Evolutionary conservation across 225 moss, liverwort and hornwort species (phyloP).

Genomic region (Lunularia cruciata): DNA sequence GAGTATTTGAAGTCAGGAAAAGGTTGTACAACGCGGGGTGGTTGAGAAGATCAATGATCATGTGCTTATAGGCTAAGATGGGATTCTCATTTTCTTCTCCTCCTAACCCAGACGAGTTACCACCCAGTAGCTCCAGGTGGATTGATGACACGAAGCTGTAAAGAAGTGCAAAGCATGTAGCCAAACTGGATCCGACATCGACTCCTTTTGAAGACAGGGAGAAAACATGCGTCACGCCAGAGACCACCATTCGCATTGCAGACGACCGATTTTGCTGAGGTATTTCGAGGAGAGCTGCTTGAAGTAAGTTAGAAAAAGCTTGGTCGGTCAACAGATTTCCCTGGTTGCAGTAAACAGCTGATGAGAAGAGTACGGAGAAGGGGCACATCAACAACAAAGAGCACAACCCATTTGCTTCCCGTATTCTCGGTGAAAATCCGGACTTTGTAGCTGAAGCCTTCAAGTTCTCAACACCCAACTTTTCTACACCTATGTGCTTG

Average conservation of each 20-base stretch:
- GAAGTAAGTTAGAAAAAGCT: slow-evolving; percentile 53
- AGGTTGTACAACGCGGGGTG: slow-evolving; percentile 29
- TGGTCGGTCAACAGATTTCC: slow-evolving; percentile 43
- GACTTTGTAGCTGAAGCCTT: slow-evolving; percentile 7
- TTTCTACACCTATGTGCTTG: slow-evolving; percentile 16
- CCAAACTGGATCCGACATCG: slow-evolving; percentile 37
- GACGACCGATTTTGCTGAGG: slow-evolving; percentile 37
- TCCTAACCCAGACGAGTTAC: neutral
- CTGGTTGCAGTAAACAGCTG: slow-evolving; percentile 43
- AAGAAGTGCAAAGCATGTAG: slow-evolving; percentile 44
- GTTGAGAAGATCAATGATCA: slow-evolving; percentile 39
- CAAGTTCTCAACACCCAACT: neutral
- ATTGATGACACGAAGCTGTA: slow-evolving; percentile 23
- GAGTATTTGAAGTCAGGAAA: slow-evolving; percentile 19
- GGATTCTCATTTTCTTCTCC: neutral
- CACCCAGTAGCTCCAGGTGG: slow-evolving; percentile 4
- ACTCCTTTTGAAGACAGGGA: slow-evolving; percentile 33
- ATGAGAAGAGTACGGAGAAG: slow-evolving; percentile 66
- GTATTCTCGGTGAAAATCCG: neutral
- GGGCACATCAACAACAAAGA: slow-evolving; percentile 38
- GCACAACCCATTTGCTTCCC: slow-evolving; percentile 30
- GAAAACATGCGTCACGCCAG: slow-evolving; percentile 55
- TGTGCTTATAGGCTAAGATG: slow-evolving; percentile 12
- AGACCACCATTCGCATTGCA: slow-evolving; percentile 56
- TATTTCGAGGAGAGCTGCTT: slow-evolving; percentile 39